A percentile compares a stretch with the other conserved stretches of the same genome.
Conservation (phyloP, 495 filamentous ascomycete species). For the Durotheca rogersii region DNA sequence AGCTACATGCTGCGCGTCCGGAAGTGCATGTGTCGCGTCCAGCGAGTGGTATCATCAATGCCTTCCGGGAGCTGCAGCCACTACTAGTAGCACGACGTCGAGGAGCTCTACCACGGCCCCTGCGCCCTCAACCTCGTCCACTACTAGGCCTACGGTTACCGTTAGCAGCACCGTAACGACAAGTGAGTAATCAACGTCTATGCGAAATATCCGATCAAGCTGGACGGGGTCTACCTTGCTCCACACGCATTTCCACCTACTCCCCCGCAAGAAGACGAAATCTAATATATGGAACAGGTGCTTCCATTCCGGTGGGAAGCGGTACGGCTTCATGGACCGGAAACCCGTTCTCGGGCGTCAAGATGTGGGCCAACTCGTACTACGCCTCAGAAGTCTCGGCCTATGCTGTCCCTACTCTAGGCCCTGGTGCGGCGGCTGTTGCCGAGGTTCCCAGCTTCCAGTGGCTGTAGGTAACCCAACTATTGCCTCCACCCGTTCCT, state of each 20-base stretch:
- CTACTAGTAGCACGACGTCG: conserved; percentile 12
- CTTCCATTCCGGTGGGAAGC: conserved; percentile 15
- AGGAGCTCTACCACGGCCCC: background rate
- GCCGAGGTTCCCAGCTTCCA: conserved; percentile 57
- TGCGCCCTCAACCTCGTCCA: background rate
- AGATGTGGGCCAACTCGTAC: conserved; percentile 59
- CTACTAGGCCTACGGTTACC: conserved; percentile 12
- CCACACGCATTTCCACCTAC: too few species aligned
- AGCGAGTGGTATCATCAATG: conserved; percentile 56
- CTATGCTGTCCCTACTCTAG: conserved; percentile 53
- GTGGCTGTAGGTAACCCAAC: conserved; percentile 52
- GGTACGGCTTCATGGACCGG: conserved; percentile 42
- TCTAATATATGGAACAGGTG: conserved; percentile 1
- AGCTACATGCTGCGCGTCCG: conserved; percentile 48
- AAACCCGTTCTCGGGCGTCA: conserved; percentile 57
- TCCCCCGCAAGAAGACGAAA: background rate
- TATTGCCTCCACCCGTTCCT: background rate
- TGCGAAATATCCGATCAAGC: background rate
- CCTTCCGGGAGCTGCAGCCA: conserved; percentile 33
- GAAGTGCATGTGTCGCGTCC: conserved; percentile 44
- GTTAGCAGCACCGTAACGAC: conserved; percentile 7
- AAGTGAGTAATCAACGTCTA: background rate
- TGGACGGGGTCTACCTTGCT: background rate
- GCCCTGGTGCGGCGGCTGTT: conserved; percentile 46
- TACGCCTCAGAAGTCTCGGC: conserved; percentile 57